These are phyloP conservation scores for Microascus cirrosus DNA, from an alignment of 2,329 filamentous ascomycete genomes.

Conservation along the genomic window DNA sequence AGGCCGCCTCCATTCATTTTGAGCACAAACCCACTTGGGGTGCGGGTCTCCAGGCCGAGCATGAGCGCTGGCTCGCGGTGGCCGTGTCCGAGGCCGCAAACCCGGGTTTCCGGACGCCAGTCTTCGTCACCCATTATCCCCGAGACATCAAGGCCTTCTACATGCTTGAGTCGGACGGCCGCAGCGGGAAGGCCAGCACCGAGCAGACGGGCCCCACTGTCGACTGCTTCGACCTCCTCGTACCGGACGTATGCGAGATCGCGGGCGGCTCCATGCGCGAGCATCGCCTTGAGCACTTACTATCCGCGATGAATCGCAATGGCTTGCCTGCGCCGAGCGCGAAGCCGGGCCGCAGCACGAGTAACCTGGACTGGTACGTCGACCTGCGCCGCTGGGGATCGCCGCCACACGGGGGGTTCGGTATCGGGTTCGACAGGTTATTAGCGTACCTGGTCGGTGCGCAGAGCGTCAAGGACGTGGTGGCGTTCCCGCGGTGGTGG, in stretches of 20 bases:
- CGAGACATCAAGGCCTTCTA: constrained; percentile 82
- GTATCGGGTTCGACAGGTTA: constrained; percentile 79
- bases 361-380: constrained; percentile 66
- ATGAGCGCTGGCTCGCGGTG: constrained; percentile 78
- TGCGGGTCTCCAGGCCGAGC: constrained; percentile 72
- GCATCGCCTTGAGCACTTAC: constrained; percentile 57
- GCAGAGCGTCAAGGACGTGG: constrained; percentile 71
- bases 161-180: constrained; percentile 28
- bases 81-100: constrained; percentile 40
- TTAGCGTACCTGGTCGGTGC: constrained; percentile 75
- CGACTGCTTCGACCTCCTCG: constrained; percentile 82
- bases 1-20: constrained; percentile 50
- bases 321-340: constrained; percentile 40
- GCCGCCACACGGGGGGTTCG: constrained; percentile 84
- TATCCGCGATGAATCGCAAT: constrained; percentile 59
- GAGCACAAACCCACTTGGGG: constrained; percentile 59
- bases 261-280: constrained; percentile 86
- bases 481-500: constrained; percentile 71
- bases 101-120: constrained; percentile 44
- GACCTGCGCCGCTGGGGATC: constrained; percentile 86
- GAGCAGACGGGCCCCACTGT: constrained; percentile 41
- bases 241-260: constrained; percentile 78
- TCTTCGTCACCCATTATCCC: constrained; percentile 95
- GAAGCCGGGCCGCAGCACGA: constrained; percentile 6
- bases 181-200: background rate